Evolutionary conservation across 768 basidiomycete genomes (phyloP), one percentile per base, ranked within the genome.

Genomic region (Trametes cinnabarina): DNA sequence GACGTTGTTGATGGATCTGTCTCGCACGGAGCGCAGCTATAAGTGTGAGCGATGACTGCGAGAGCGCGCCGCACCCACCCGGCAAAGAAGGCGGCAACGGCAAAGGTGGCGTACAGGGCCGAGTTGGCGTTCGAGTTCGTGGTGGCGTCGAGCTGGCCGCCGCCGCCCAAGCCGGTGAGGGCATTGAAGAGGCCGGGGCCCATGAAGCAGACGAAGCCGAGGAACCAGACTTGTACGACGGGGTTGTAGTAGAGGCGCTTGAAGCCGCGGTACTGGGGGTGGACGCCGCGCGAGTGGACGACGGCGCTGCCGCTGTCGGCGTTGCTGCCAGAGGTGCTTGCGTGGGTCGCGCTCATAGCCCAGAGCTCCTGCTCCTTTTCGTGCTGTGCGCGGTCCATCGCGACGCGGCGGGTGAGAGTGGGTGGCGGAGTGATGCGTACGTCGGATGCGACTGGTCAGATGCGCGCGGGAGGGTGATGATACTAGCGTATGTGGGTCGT

Each of bases 131-230:
- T 89, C 17, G 88, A 84, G 66, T 80, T 82, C 12, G 84, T 88
- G 3, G 75, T 77, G 12, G 82, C 66, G 65, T 88, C 84, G 40
- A 90, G 68, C 72, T 88, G 86, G 3, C 92, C 92, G 44, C 87
- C 90, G 43, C 79, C 90, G 4, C 92, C 92, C 43, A 94, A 78
- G 32, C 91, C 90, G 54, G 82, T 87, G 65, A 92, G 74, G 0
- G 90, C 84, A 66, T 92, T 93, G 73, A 89, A 92, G 55, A 91
- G 79, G 57, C 90, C 90, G 69, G 73, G 73, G 55, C 75, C 73
- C 66, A 79, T 71, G 68, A 80, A 79, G 61, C 87, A 88, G 47
- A 90, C 83, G 46, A 90, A 77, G 40, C 87, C 90, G 17, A 90
- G 75, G 70, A 92, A 73, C 50, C 70, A 70, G 48, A 88, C 76